Evolutionary conservation across 2,329 filamentous ascomycete genomes (phyloP).

Genomic region (Aspergillus calidoustus): DNA sequence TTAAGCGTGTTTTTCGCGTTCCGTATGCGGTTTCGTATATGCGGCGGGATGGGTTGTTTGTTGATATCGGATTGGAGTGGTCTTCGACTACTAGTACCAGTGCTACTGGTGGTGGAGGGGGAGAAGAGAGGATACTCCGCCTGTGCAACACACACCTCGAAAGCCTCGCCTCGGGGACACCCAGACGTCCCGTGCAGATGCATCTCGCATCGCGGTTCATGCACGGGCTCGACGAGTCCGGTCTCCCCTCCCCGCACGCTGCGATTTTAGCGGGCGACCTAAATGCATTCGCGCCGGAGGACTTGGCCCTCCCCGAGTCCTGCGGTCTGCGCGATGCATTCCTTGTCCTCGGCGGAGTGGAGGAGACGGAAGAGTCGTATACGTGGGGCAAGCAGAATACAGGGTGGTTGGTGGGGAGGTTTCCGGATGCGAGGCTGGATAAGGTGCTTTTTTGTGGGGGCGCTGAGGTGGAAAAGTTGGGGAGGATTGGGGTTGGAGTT

Average conservation of each 20-base stretch:
- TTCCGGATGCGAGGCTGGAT: constrained; percentile 60
- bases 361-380: constrained; percentile 57
- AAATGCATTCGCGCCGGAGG: constrained; percentile 62
- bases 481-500: constrained; percentile 53
- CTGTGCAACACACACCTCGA: constrained; percentile 64
- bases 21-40: constrained; percentile 55
- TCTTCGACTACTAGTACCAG: background rate
- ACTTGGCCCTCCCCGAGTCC: constrained; percentile 49
- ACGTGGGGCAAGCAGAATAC: constrained; percentile 64
- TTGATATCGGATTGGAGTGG: constrained; percentile 48
- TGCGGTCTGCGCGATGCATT: constrained; percentile 59
- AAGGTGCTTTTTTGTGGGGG: constrained; percentile 56
- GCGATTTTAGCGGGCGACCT: constrained; percentile 60
- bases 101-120: background rate
- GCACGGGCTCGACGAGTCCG: constrained; percentile 28
- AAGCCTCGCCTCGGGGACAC: constrained; percentile 55
- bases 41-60: constrained; percentile 60
- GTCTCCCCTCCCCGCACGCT: constrained; percentile 38
- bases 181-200: constrained; percentile 56
- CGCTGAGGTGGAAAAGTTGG: constrained; percentile 39
- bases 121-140: constrained; percentile 40
- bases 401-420: constrained; percentile 46
- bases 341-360: constrained; percentile 55
- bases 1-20: constrained; percentile 56
- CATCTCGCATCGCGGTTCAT: constrained; percentile 51